Evolutionary conservation across 2,329 filamentous ascomycete genomes (phyloP), one percentile per base, ranked within the genome.

Genomic region (Ilyonectria mors-panacis): DNA sequence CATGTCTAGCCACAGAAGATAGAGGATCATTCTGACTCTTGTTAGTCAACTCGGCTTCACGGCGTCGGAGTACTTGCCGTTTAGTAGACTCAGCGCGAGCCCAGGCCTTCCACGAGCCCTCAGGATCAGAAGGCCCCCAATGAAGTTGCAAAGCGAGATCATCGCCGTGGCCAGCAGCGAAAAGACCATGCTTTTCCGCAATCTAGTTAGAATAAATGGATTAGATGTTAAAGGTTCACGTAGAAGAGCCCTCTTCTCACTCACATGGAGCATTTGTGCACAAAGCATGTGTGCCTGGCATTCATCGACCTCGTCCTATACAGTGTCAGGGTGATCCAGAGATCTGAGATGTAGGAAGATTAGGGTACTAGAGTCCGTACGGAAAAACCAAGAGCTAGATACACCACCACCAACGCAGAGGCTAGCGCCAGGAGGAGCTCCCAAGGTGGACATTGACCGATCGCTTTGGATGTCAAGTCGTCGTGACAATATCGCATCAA

Each of bases 81-180:
- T 66, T 66, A 17, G 63, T 44, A 33, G 63, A 66, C 45, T 66
- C 63, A 21, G 53, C 53, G 9, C 63, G 59, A 17, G 26, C 59
- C 63, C 63, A 66, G 23, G 53, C 53, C 13, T 63, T 66, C 59
- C 59, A 63, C 15, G 53, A 39, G 13, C 23, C 5, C 15, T 57
- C 37, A 3, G 59, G 17, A 26, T 28, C 45, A 23, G 53, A 39
- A 13, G 59, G 28, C 6, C n/a, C 37, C 9, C 39, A 53, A 6
- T 30, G 13, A 8, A 63, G 23, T 13, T 63, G 17, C 10, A 33
- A 2, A 26, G 48, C 33, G 1, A 17, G 21, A 39, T 66, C 59
- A 4, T 33, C 45, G 5, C 30, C 37, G n/a, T 53, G 15, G 4
- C 33, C 35, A 13, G 44, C 51, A 4, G 45, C 45, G 15, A 66